Conservation (phyloP, 179 eudicot species). For the Pouteria campechiana region DNA sequence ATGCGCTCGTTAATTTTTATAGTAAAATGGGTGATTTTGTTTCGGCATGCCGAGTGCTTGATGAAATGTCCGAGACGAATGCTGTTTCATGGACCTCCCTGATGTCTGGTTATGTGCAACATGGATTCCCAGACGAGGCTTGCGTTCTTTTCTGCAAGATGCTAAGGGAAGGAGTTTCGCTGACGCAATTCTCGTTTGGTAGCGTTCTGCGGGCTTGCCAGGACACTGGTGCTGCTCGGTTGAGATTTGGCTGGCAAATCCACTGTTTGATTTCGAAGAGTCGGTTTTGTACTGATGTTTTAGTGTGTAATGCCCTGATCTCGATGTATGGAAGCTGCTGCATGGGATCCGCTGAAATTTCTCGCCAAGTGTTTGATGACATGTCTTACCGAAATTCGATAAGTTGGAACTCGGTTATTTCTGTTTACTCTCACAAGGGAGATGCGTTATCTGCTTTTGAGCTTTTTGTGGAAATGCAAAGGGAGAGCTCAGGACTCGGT, state of each 20-base stretch:
- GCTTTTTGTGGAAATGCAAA: constrained; percentile 46
- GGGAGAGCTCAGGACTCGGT: constrained; percentile 21
- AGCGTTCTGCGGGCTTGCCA: constrained; percentile 68
- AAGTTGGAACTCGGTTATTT: constrained; percentile 74
- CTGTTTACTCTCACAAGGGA: constrained; percentile 52
- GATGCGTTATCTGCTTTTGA: constrained; percentile 34
- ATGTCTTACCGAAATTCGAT: constrained; percentile 26
- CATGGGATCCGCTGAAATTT: constrained; percentile 21
- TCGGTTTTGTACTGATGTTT: constrained; percentile 23
- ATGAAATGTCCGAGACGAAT: constrained; percentile 68
- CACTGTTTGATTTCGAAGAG: constrained; percentile 63
- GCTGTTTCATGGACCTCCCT: constrained; percentile 69
- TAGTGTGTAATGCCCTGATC: constrained; percentile 59
- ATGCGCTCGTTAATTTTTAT: constrained; percentile 47
- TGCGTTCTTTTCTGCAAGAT: constrained; percentile 34
- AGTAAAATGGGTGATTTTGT: constrained; percentile 30
- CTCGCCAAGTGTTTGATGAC: constrained; percentile 42
- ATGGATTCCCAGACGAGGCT: constrained; percentile 32
- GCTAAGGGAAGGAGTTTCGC: constrained; percentile 30
- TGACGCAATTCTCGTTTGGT: constrained; percentile 48
- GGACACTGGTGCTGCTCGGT: constrained; percentile 26
- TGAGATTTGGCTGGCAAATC: constrained; percentile 47
- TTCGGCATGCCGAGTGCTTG: constrained; percentile 44
- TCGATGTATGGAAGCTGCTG: constrained; percentile 62
- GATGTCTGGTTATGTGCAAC: constrained; percentile 58